phyloP scores from a whole-genome alignment of 129 eudicot species.

The Ambrosia artemisiifolia region DNA sequence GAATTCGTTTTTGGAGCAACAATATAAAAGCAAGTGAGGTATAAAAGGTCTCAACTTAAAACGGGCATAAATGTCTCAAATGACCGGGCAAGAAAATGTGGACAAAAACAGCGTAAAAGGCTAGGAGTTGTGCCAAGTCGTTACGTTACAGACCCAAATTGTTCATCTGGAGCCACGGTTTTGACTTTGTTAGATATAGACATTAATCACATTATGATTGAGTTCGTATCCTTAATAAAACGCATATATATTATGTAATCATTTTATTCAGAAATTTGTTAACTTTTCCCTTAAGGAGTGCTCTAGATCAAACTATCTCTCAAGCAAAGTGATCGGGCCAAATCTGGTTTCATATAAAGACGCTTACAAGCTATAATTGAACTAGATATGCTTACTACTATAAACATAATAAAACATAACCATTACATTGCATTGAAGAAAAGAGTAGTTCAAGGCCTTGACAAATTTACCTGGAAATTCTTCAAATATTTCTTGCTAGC shows the following conservation, averaged over 20 bases:
- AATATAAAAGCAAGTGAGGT: too few species aligned
- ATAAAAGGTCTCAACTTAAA: not conserved
- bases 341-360: not conserved
- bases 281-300: not conserved
- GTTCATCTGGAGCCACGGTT: not conserved
- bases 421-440: not conserved
- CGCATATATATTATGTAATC: not conserved
- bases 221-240: not conserved
- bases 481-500: slow-evolving; percentile 85
- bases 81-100: too few species aligned
- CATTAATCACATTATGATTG: not conserved
- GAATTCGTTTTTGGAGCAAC: not conserved
- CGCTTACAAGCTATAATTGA: not conserved
- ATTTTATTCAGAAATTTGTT: not conserved
- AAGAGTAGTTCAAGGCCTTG: not conserved
- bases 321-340: not conserved
- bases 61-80: not conserved
- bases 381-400: not conserved
- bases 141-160: not conserved
- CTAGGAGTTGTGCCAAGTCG: not conserved
- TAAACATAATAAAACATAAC: not conserved
- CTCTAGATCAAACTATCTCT: not conserved
- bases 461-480: slow-evolving; percentile 55
- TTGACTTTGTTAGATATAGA: not conserved
- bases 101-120: not conserved